A percentile compares a stretch with the other conserved stretches of the same genome.
phyloP scores from a whole-genome alignment of 495 filamentous ascomycete species.

The Xylaria sp. region DNA sequence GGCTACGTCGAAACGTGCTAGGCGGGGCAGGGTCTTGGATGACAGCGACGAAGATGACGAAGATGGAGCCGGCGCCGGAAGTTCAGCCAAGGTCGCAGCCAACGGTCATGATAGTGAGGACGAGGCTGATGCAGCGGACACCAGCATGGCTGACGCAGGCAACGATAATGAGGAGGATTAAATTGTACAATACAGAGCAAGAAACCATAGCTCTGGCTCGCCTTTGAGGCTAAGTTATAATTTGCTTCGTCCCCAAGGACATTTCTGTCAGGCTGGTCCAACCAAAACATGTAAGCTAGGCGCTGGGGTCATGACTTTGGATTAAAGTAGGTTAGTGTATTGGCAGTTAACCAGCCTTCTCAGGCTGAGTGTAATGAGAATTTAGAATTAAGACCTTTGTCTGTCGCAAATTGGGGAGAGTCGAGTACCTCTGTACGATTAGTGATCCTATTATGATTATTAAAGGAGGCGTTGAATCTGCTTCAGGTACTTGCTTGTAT shows the following conservation, averaged over 20 bases:
- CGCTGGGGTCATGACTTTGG: conserved; percentile 17
- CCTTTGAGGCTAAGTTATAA: neutral
- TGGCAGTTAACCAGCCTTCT: neutral
- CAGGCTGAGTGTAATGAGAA: neutral
- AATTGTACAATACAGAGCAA: conserved; percentile 31
- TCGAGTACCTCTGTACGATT: neutral
- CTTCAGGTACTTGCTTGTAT: neutral
- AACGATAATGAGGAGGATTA: conserved; percentile 48
- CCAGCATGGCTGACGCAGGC: conserved; percentile 47
- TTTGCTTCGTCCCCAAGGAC: neutral
- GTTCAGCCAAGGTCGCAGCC: conserved; percentile 33
- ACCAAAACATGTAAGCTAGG: conserved; percentile 15
- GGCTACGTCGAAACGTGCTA: conserved; percentile 42
- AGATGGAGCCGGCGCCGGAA: conserved; percentile 29
- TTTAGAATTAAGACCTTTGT: neutral
- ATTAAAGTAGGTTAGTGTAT: conserved; percentile 14
- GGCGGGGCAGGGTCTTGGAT: conserved; percentile 50
- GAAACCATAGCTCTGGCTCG: conserved; percentile 4
- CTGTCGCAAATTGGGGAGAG: neutral
- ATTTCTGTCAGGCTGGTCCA: conserved; percentile 1
- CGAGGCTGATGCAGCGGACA: conserved; percentile 37
- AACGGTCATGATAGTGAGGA: conserved; percentile 36
- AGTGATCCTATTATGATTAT: neutral
- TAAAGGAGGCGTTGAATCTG: neutral
- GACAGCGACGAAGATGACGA: conserved; percentile 57